phyloP scores from a whole-genome alignment of 768 basidiomycete genomes.

The Kwoniella dendrophila region DNA sequence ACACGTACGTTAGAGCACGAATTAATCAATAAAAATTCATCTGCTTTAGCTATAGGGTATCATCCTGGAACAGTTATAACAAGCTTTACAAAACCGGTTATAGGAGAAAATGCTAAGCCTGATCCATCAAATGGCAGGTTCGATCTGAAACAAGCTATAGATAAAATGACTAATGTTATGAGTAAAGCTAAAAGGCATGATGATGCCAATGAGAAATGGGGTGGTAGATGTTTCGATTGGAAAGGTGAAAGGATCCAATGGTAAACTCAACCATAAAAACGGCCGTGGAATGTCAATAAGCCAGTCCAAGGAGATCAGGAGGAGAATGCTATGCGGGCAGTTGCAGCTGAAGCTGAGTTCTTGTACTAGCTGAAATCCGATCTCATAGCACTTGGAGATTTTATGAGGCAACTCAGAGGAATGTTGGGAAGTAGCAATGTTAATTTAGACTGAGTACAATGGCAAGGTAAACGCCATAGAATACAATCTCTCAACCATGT shows the following conservation, averaged over 20 bases:
- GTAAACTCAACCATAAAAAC: too few species aligned
- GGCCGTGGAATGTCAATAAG: too few species aligned
- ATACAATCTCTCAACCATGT: too few species aligned
- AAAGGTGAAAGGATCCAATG: slow-evolving; percentile 49
- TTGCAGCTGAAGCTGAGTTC: too few species aligned
- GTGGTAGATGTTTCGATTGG: slow-evolving; percentile 55
- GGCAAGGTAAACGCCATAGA: too few species aligned
- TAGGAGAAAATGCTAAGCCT: slow-evolving; percentile 44
- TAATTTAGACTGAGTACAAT: too few species aligned
- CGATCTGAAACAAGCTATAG: slow-evolving; percentile 50
- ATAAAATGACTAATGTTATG: slow-evolving; percentile 46
- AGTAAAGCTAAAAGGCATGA: slow-evolving; percentile 33
- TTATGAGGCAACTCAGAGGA: too few species aligned
- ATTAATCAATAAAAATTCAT: slow-evolving; percentile 53
- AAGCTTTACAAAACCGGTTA: slow-evolving; percentile 47
- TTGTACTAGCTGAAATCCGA: too few species aligned
- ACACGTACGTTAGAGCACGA: slow-evolving; percentile 57
- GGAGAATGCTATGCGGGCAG: too few species aligned
- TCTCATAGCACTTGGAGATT: too few species aligned
- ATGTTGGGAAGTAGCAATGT: too few species aligned
- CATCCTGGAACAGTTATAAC: slow-evolving; percentile 56
- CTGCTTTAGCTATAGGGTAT: slow-evolving; percentile 54
- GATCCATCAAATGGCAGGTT: slow-evolving; percentile 55
- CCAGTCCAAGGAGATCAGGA: too few species aligned
- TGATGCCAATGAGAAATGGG: slow-evolving; percentile 24